These are phyloP conservation scores for Rhodomyrtus psidioides DNA, from an alignment of 441 rosid genomes.

Conservation along the genomic window DNA sequence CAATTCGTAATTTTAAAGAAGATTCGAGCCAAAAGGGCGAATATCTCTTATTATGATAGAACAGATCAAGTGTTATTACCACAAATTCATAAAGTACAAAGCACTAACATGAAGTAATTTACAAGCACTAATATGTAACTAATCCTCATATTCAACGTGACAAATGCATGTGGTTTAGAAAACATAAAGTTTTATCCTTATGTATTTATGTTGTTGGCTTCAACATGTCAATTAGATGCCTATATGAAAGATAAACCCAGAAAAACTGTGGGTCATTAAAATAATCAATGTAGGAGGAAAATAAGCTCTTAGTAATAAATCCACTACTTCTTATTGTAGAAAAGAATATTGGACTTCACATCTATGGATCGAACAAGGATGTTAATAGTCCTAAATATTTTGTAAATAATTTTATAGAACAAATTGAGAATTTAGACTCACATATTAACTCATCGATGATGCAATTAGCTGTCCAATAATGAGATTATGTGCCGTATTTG, in stretches of 20 bases:
- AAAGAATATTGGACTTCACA: background rate
- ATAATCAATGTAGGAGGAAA: background rate
- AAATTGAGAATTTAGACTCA: background rate
- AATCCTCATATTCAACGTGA: background rate
- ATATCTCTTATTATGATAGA: background rate
- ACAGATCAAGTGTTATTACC: background rate
- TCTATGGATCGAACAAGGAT: background rate
- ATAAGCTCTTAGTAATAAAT: background rate
- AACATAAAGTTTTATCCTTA: background rate
- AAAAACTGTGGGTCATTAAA: background rate
- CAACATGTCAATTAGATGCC: background rate
- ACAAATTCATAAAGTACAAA: background rate
- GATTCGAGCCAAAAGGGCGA: background rate
- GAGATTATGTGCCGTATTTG: background rate
- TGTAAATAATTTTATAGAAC: too few relatives aligned
- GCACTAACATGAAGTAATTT: background rate
- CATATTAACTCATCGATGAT: background rate
- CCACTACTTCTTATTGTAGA: background rate
- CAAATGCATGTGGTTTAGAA: background rate
- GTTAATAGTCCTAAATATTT: background rate
- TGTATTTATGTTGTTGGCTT: background rate
- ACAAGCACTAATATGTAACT: background rate
- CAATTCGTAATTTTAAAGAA: background rate
- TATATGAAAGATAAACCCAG: background rate
- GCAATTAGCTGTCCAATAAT: background rate